phyloP scores from a whole-genome alignment of 208 protist species.

The Trypanosoma melophagium region DNA sequence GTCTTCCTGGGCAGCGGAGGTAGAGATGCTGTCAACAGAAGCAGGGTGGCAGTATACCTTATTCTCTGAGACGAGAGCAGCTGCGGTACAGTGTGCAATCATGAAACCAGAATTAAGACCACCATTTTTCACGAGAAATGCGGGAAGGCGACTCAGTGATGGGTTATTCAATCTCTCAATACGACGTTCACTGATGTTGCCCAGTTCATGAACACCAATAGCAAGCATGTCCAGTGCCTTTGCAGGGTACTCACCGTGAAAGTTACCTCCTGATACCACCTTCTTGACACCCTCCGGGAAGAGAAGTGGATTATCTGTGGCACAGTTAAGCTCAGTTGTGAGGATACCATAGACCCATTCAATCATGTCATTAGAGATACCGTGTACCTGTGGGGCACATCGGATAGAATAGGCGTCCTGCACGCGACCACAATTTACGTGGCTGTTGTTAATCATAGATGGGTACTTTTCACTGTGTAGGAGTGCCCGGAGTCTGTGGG shows the following conservation, averaged over 20 bases:
- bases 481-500: constrained; percentile 34
- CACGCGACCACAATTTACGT: constrained; percentile 63
- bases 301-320: constrained; percentile 93
- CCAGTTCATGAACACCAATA: constrained; percentile 70
- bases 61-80: constrained; percentile 84
- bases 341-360: constrained; percentile 72
- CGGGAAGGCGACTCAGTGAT: constrained; percentile 61
- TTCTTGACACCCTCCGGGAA: constrained; percentile 48
- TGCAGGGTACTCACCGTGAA: constrained; percentile 91
- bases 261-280: constrained; percentile 87
- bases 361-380: constrained; percentile 67
- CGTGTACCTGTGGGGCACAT: constrained; percentile 90
- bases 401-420: constrained; percentile 90
- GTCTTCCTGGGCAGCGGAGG: constrained; percentile 86
- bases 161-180: constrained; percentile 84
- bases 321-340: constrained; percentile 82
- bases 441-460: constrained; percentile 59
- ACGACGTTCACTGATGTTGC: constrained; percentile 73
- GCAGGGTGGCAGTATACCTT: constrained; percentile 86
- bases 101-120: constrained; percentile 92
- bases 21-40: constrained; percentile 82
- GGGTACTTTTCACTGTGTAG: constrained; percentile 29
- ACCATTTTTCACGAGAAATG: constrained; percentile 79
- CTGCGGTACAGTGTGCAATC: constrained; percentile 91
- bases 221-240: constrained; percentile 66